Evolutionary conservation across 805 yeast genomes (phyloP), one percentile per base, ranked within the genome.

Genomic region (Kluyveromyces starmeri): DNA sequence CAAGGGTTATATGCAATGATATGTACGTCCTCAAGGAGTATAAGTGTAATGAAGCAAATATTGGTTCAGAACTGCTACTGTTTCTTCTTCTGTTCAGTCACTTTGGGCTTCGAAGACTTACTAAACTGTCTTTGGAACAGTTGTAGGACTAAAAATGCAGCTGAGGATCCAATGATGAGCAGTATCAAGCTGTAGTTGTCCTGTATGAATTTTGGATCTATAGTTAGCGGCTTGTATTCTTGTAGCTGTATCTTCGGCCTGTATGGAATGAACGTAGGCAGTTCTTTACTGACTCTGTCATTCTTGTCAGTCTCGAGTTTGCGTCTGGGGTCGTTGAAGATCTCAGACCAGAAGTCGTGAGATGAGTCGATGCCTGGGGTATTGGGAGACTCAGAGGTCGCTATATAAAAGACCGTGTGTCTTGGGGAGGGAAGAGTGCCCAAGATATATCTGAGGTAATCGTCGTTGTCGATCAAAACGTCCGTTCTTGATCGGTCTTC

Each of bases 361-460:
- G 51, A 34, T 41, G 8, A 54, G 47, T 30, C 50, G 39, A 15
- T 52, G 45, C 4, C 66, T 61, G 1, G 51, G 32, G 2, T 69
- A 21, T 34, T 22, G 4, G 36, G 19, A 6, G 25, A 17, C 16
- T 10, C 11, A 10, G 18, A n/a, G 5, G 27, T 53, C 0, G 78
- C 65, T 0, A 86, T 73, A 38, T 75, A 62, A 2, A 84, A 53
- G 2, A 86, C 58, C 2, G 85, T 64, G 36, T 68, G 70, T 40
- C 73, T 71, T 0, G 95, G 95, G 0, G 88, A 67, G 1, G 96
- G 95, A 9, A 82, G 54, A 36, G 72, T 74, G 23, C 82, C 69
- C n/a, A 82, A 41, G 4, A 82, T 65, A 13, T 65, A 64, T 34
- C 80, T 63, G 8, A 83, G 46, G 29, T 63, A 57, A 29, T 65